Base-by-base conservation (phyloP, 257 asterid genomes). In the Haberlea rhodopensis region DNA sequence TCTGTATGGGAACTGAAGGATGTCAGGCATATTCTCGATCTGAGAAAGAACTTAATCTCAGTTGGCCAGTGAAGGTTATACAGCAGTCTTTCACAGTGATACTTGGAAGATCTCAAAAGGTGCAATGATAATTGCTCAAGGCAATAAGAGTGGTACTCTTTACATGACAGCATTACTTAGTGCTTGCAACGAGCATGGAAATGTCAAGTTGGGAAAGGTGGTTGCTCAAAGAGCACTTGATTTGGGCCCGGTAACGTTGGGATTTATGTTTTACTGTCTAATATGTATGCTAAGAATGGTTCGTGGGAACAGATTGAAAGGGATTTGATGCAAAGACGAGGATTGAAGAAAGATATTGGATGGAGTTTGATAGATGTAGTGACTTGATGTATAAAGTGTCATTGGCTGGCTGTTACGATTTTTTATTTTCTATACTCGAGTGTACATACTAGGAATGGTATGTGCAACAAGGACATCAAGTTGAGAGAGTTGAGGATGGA, bases 251-350 rank as follows among this genome's bases (percentile, higher is more conserved):
- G 75, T 19, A 89, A 84, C 54, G 80, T 77, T 7, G 99, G 99
- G 15, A 72, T 89, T 73, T 81, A 78, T 69, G 81, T 82, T 75
- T 69, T 89, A 62, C 68, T 92, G 29, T 87, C 90, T 2, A 92
- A 92, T 72, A 75, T 89, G 86, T 91, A 80, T 70, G 97, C 94
- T 34, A 75, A 73, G 79, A 78, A 82, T 68, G 85, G 87, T 1
- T 69, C 85, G 96, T 87, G 96, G 98, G 74, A 61, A 69, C 94
- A 84, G 79, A 85, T 87, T 65, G 96, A 71, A 68, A 85, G 99
- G 73, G 85, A 80, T 63, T 31, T 62, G 18, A 84, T 85, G 87
- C 77, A 73, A 63, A 63, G 63, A 56, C 81, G 79, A 70, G 96
- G 94, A 10, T 29, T 87, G 73, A 78, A 78, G 87, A 89, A 92